Evolutionary conservation across 345 rosid species (phyloP).

Genomic region (Pelargonium nanum): DNA sequence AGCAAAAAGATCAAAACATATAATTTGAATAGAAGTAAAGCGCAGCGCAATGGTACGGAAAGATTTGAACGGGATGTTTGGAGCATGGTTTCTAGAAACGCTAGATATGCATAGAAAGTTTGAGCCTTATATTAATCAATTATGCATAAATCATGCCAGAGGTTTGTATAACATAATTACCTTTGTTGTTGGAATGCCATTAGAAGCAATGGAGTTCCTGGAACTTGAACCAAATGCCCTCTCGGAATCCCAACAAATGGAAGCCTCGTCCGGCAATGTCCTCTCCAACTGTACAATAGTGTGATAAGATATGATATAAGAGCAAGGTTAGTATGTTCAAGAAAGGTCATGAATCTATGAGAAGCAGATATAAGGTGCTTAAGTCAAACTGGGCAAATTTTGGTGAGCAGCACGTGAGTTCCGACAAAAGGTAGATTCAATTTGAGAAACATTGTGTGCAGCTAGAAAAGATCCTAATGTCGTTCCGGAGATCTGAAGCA

Average conservation of each 20-base stretch:
- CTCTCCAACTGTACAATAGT: conserved; percentile 34
- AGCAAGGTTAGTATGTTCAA: background rate
- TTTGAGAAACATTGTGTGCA: too few species aligned
- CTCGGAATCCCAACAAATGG: conserved; percentile 19
- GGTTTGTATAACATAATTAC: conserved; percentile 12
- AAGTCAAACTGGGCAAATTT: too few species aligned
- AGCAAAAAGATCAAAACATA: conserved; percentile 1
- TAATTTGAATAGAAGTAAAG: background rate
- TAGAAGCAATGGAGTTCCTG: conserved; percentile 19
- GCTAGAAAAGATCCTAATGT: too few species aligned
- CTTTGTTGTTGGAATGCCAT: conserved; percentile 25
- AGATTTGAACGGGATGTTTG: background rate
- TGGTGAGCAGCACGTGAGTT: too few species aligned
- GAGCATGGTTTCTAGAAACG: background rate
- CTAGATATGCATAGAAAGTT: too few species aligned
- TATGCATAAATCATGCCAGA: background rate
- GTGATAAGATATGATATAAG: background rate
- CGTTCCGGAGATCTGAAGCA: too few species aligned
- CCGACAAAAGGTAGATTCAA: too few species aligned
- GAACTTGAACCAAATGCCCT: conserved; percentile 16
- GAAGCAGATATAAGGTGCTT: too few species aligned
- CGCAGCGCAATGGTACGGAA: background rate
- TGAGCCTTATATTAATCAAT: background rate
- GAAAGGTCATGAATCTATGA: too few species aligned
- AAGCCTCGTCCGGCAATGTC: conserved; percentile 18